Evolutionary conservation across 129 eudicot species (phyloP).

Genomic region (Mikania micrantha): DNA sequence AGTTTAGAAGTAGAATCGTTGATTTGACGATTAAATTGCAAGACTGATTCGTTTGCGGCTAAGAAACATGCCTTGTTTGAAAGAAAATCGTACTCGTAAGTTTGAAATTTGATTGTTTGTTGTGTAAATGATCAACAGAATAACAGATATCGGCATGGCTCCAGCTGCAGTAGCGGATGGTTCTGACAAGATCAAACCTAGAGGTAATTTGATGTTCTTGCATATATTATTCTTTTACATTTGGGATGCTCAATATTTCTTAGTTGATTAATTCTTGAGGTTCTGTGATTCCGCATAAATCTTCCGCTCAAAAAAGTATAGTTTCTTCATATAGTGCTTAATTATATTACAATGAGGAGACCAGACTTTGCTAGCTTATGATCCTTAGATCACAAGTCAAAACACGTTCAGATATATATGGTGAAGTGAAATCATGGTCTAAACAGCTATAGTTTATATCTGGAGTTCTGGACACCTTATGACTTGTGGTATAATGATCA

Average conservation of each 20-base stretch:
- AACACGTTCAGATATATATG: background rate
- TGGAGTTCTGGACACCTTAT: too few species aligned
- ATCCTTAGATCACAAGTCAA: background rate
- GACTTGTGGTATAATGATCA: too few species aligned
- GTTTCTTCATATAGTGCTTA: background rate
- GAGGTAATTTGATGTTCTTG: conserved; percentile 19
- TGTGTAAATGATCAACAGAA: conserved; percentile 13
- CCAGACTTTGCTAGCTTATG: background rate
- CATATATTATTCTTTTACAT: too few species aligned
- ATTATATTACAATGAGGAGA: background rate
- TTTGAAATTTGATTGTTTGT: conserved; percentile 1
- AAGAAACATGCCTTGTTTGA: conserved; percentile 7
- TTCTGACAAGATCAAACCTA: conserved; percentile 33
- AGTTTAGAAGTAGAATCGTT: background rate
- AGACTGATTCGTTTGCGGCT: background rate
- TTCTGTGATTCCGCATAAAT: background rate
- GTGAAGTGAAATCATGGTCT: too few species aligned
- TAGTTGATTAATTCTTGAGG: background rate
- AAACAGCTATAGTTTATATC: too few species aligned
- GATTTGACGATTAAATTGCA: background rate
- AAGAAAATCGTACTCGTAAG: background rate
- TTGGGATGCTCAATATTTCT: background rate
- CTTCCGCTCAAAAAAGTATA: too few species aligned
- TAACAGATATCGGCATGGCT: conserved; percentile 31
- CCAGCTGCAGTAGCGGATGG: conserved; percentile 31